A percentile compares a stretch with the other conserved stretches of the same genome.
Evolutionary conservation across 2,329 filamentous ascomycete genomes (phyloP).

Genomic region (Colletotrichum tropicale): DNA sequence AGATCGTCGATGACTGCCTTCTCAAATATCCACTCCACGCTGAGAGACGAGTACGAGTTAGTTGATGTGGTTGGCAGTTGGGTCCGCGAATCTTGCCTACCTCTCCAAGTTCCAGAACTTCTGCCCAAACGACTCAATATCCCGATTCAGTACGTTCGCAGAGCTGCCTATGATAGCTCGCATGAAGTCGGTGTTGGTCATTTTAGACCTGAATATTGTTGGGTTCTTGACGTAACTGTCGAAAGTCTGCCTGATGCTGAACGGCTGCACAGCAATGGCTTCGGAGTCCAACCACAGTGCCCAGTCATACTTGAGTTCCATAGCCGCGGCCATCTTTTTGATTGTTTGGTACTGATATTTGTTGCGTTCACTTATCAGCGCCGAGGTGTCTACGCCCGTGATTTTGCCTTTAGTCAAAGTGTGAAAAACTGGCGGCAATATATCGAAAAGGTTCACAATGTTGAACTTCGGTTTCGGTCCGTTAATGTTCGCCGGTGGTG

Average conservation of each 20-base stretch:
- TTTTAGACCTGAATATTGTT: not conserved
- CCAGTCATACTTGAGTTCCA: not conserved
- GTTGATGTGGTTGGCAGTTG: not conserved
- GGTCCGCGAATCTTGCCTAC: not conserved
- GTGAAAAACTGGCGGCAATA: not conserved
- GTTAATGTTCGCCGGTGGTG: not conserved
- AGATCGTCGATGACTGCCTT: not conserved
- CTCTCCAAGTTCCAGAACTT: conserved; percentile 4
- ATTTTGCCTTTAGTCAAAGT: not conserved
- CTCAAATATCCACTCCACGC: conserved; percentile 2
- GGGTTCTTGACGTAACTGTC: not conserved
- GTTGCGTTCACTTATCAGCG: not conserved
- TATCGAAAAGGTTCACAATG: conserved; percentile 4
- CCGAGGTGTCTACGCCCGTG: not conserved
- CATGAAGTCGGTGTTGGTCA: not conserved
- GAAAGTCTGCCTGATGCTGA: not conserved
- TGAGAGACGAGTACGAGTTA: not conserved
- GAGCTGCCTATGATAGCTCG: not conserved
- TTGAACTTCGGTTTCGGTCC: not conserved
- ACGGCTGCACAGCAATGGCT: conserved; percentile 3
- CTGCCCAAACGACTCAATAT: not conserved
- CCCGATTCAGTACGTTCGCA: not conserved
- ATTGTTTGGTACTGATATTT: conserved; percentile 9
- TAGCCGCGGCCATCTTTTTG: conserved; percentile 8
- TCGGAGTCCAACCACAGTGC: conserved; percentile 13